These are phyloP conservation scores for Linum lewisii DNA, from an alignment of 345 rosid species.

Conservation along the genomic window DNA sequence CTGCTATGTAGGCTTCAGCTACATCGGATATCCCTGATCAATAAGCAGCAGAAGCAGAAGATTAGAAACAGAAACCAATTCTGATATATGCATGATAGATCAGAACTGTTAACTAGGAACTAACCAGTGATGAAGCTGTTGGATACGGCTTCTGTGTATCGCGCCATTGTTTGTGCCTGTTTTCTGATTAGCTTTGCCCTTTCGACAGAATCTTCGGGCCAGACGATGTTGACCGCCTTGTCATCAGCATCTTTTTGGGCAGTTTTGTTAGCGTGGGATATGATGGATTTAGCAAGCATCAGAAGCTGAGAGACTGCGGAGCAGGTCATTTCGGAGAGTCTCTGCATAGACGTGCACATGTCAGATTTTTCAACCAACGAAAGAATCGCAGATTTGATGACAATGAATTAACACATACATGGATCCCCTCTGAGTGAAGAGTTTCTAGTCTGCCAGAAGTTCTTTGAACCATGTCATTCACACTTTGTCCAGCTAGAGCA, in stretches of 20 bases:
- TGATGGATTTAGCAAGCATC: constrained; percentile 67
- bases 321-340: constrained; percentile 90
- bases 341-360: constrained; percentile 43
- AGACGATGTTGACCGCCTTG: constrained; percentile 43
- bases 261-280: constrained; percentile 51
- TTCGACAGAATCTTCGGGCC: constrained; percentile 88
- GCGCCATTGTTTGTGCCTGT: constrained; percentile 65
- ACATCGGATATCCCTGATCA: constrained; percentile 84
- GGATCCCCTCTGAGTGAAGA: constrained; percentile 95
- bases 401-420: constrained; percentile 31
- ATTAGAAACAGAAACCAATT: not conserved
- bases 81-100: not conserved
- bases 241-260: constrained; percentile 56
- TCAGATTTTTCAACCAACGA: not conserved
- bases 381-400: not conserved
- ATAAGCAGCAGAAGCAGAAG: not conserved
- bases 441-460: constrained; percentile 82
- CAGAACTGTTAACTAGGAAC: constrained; percentile 7
- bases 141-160: constrained; percentile 63
- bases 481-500: constrained; percentile 51
- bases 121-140: constrained; percentile 84
- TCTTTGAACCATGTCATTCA: constrained; percentile 68
- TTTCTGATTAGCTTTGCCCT: constrained; percentile 71
- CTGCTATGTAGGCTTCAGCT: constrained; percentile 64
- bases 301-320: constrained; percentile 76